Conservation (phyloP, 176 grass and related monocot species). For the Avena sativa region DNA sequence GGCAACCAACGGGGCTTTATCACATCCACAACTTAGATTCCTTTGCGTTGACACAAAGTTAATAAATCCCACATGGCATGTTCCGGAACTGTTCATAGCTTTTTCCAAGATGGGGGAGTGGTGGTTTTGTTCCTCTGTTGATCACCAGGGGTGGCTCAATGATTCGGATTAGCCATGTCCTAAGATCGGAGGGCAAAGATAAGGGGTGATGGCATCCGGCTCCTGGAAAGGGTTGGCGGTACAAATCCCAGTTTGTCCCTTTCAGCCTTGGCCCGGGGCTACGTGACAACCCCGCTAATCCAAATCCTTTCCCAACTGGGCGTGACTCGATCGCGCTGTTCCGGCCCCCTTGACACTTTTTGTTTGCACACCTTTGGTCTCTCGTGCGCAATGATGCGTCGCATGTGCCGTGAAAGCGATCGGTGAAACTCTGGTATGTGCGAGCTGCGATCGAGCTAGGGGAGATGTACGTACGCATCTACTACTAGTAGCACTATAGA, state of each 20-base stretch:
- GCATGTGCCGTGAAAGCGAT: conserved; percentile 32
- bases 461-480: neutral
- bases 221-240: conserved; percentile 15
- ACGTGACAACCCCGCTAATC: conserved; percentile 37
- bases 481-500: neutral
- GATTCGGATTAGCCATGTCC: conserved; percentile 55
- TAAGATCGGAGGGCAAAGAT: conserved; percentile 39
- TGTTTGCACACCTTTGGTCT: conserved; percentile 60
- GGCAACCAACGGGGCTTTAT: neutral
- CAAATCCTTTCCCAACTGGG: conserved; percentile 36
- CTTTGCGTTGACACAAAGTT: neutral
- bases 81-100: neutral
- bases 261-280: conserved; percentile 29
- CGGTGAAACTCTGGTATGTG: neutral
- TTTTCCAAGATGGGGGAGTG: neutral
- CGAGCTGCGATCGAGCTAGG: neutral
- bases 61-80: conserved; percentile 44
- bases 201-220: conserved; percentile 26
- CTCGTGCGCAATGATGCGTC: conserved; percentile 56
- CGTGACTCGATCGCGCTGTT: conserved; percentile 45
- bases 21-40: conserved; percentile 30
- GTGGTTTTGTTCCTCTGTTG: conserved; percentile 26
- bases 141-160: conserved; percentile 54
- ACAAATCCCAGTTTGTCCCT: conserved; percentile 52
- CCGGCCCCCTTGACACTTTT: conserved; percentile 37